Base-by-base conservation (phyloP, 1,139 yeast species). In the Suhomyces ambrosiae region DNA sequence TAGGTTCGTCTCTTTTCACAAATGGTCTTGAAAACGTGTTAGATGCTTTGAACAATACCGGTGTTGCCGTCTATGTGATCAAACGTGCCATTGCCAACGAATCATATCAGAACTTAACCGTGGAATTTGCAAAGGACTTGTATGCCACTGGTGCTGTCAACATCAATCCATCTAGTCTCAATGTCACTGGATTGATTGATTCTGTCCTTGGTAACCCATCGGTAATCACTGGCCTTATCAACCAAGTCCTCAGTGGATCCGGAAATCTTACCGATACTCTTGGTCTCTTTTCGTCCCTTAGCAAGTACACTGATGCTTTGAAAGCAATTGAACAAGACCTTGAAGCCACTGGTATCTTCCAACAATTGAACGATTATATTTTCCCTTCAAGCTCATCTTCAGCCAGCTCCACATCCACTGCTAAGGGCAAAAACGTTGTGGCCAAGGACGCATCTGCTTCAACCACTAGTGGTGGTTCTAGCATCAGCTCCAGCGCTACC, bases 41-140 rank as follows among this genome's bases (percentile, higher is more conserved):
- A 30, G 53, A 56, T 33, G 71, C 75, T 4, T 61, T 71, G 41
- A 71, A 71, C 52, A 68, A 69, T 42, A 69, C 76, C 7, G 73
- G 71, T 7, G 54, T 71, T 36, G 63, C 62, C n/a, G 68, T 65
- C 15, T 66, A 69, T 48, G 55, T 63, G 5, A 52, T 67, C 19
- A 68, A 71, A 49, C 46, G 63, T 32, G 58, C 68, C 45, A 45
- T 71, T 31, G 61, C 69, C 8, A 56, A 63, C 40, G 66, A 63
- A 33, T 51, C 59, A 4, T 71, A 71, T 49, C 54, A 64, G 21
- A 66, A 68, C 46, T 53, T 69, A 64, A 67, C 74, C 2, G 69
- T 56, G 3, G 48, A 46, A 7, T 53, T 68, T 16, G 45, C 58
- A 17, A 36, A 46, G 13, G 68, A 65, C 38, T 45, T 68, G 26